These are phyloP conservation scores for Bipolaris oryzae DNA, from an alignment of 2,329 filamentous ascomycete species.

Conservation along the genomic window DNA sequence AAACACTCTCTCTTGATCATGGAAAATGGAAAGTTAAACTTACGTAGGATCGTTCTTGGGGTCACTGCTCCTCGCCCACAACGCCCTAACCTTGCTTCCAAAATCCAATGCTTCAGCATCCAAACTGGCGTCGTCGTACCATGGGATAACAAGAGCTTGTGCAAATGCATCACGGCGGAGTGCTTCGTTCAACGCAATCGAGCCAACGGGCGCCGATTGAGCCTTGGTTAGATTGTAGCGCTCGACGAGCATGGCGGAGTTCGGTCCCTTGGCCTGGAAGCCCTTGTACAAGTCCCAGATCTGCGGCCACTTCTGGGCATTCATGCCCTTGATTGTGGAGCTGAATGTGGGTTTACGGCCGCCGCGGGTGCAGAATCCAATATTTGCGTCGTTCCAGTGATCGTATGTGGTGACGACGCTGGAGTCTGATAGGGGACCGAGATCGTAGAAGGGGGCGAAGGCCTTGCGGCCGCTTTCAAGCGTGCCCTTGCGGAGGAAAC, in stretches of 20 bases:
- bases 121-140: constrained; percentile 47
- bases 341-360: constrained; percentile 51
- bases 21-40: not conserved
- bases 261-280: constrained; percentile 47
- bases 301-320: constrained; percentile 46
- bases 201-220: constrained; percentile 19
- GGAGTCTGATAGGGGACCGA: constrained; percentile 35
- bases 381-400: constrained; percentile 49
- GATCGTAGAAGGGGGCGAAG: constrained; percentile 46
- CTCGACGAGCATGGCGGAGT: constrained; percentile 44
- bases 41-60: constrained; percentile 28
- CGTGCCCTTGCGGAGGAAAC: constrained; percentile 44
- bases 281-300: constrained; percentile 49
- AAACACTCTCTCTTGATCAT: not conserved
- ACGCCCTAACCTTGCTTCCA: constrained; percentile 38
- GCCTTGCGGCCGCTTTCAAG: constrained; percentile 39
- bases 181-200: constrained; percentile 38
- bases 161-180: constrained; percentile 42
- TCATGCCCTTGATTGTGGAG: constrained; percentile 44
- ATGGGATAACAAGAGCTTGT: constrained; percentile 49
- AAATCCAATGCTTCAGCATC: constrained; percentile 46
- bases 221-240: constrained; percentile 48
- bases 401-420: constrained; percentile 44
- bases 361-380: constrained; percentile 47
- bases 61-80: constrained; percentile 29